Evolutionary conservation across 1,284 basidiomycete genomes (phyloP), one percentile per base, ranked within the genome.

Genomic region (Cystobasidium pallidum): DNA sequence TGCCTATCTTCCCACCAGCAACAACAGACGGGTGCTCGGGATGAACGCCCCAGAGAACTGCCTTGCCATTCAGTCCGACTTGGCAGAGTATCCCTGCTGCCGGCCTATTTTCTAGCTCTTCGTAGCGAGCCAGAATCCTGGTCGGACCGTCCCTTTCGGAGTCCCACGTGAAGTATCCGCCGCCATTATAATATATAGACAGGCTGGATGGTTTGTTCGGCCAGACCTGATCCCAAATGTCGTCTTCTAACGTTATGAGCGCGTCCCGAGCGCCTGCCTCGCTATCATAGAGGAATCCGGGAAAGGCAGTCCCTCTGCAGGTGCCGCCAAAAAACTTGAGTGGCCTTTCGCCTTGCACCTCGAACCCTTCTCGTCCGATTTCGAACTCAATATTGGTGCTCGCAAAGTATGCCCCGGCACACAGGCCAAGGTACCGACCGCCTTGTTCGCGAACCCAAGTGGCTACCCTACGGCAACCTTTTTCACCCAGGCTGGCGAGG

Each of bases 381-480:
- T 86, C 85, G 78, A 86, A 86, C 65, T 80, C 80, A 57, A 86
- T 82, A 57, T 80, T 76, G 6, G 70, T 72, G 6, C 83, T 83
- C 2, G 82, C 84, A 77, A 84, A 87, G 79, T 86, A 86, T 0
- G 84, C 85, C 3, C 86, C 85, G 3, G 86, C 87, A 67, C 87
- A 88, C 26, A 92, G 83, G 6, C 86, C 87, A 7, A 92, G 80
- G 74, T 87, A 87, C 34, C 81, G 81, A 2, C 94, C 94, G 0
- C 93, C 91, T 6, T 82, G 77, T 59, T 87, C 83, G 10, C 39
- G 57, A 24, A 91, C 86, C 76, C 86, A 95, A 13, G 83, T 82
- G 64, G 84, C 84, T 63, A 94, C 86, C 3, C 84, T 80, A 55
- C 80, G 63, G 76, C 83, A 82, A 65, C 82, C 78, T 73, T 76